These are phyloP conservation scores for Leccinum aurantiacum DNA, from an alignment of 768 basidiomycete genomes.

Conservation along the genomic window DNA sequence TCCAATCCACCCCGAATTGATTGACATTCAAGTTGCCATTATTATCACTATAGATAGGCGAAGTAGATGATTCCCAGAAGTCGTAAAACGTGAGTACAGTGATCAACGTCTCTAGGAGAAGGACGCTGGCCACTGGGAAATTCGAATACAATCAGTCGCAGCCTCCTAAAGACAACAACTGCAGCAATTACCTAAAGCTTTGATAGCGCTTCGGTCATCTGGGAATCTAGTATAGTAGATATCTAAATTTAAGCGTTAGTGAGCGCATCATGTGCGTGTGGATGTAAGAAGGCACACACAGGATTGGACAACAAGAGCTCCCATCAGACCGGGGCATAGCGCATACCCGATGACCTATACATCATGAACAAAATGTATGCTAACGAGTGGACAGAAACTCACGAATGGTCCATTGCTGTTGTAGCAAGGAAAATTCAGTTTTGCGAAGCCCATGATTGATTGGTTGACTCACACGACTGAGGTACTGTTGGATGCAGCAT, in stretches of 20 bases:
- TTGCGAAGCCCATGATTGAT: not conserved
- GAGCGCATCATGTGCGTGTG: not conserved
- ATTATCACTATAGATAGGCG: not conserved
- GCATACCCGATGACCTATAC: not conserved
- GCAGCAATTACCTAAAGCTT: not conserved
- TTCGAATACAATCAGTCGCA: not conserved
- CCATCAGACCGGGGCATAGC: not conserved
- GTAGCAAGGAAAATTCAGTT: not conserved
- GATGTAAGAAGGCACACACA: not conserved
- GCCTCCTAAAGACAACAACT: not conserved
- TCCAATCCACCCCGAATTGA: not conserved
- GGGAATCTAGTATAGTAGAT: not conserved
- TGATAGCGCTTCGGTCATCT: not conserved
- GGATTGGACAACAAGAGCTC: not conserved
- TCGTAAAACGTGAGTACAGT: slow-evolving; percentile 12
- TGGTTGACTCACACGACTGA: not conserved
- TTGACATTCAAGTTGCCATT: not conserved
- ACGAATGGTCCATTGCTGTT: not conserved
- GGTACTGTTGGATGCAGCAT: not conserved
- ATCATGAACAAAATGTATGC: not conserved
- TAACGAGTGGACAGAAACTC: not conserved
- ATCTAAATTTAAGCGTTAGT: not conserved
- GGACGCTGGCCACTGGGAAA: slow-evolving; percentile 16
- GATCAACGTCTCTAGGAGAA: slow-evolving; percentile 20
- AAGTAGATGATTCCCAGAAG: slow-evolving; percentile 7